Conservation (phyloP, 495 filamentous ascomycete genomes). For the Penicillium fimorum region DNA sequence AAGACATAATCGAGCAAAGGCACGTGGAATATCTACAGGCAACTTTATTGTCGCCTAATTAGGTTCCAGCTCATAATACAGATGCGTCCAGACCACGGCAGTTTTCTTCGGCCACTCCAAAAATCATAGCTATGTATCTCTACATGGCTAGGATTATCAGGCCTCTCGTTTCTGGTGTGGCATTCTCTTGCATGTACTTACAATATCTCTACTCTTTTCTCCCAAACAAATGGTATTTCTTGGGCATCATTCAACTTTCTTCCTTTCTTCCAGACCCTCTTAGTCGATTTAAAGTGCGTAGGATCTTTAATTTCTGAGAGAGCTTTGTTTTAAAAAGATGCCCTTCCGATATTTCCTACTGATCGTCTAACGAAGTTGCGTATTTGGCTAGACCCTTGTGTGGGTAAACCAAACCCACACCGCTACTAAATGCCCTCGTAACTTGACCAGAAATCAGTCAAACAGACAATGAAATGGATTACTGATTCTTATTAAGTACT, state of each 20-base stretch:
- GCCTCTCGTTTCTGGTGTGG: not conserved
- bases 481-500: not conserved
- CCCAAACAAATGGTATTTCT: constrained; percentile 5
- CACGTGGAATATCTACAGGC: not conserved
- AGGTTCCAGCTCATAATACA: not conserved
- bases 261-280: not conserved
- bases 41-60: constrained; percentile 2
- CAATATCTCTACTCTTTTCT: constrained; percentile 6
- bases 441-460: not conserved
- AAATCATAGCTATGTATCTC: not conserved
- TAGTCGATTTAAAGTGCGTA: not conserved
- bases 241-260: not conserved
- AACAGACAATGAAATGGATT: not conserved
- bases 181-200: constrained; percentile 11
- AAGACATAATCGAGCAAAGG: not conserved
- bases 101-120: not conserved
- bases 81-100: not conserved
- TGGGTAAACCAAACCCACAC: not conserved
- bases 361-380: not conserved
- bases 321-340: not conserved
- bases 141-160: not conserved
- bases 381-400: not conserved
- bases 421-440: not conserved
- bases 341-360: not conserved
- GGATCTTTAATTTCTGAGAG: not conserved